phyloP scores from a whole-genome alignment of 805 yeast genomes.

The Teunomyces gatunensis region DNA sequence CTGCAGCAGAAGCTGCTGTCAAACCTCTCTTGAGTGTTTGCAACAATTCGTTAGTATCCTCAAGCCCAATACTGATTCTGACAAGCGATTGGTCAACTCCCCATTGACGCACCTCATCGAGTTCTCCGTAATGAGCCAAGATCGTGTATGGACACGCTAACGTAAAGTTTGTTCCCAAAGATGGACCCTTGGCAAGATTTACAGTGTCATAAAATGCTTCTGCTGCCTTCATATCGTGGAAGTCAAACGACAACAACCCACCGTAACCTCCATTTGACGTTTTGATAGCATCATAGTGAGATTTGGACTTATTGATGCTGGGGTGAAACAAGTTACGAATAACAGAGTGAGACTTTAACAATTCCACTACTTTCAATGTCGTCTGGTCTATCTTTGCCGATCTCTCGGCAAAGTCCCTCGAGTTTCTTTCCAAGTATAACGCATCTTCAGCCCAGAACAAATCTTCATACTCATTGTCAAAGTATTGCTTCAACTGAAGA shows the following conservation, averaged over 20 bases:
- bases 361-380: constrained; percentile 51
- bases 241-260: constrained; percentile 74
- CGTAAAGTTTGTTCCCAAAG: constrained; percentile 86
- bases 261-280: constrained; percentile 84
- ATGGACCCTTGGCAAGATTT: constrained; percentile 80
- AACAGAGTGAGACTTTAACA: constrained; percentile 49
- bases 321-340: constrained; percentile 76
- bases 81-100: constrained; percentile 79
- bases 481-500: constrained; percentile 46
- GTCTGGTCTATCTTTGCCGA: constrained; percentile 55
- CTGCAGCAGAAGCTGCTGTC: constrained; percentile 38
- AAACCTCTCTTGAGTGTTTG: constrained; percentile 52
- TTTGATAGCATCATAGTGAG: constrained; percentile 69
- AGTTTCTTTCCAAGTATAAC: constrained; percentile 84
- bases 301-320: constrained; percentile 47
- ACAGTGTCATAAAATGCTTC: constrained; percentile 70
- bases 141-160: constrained; percentile 88
- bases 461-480: constrained; percentile 61
- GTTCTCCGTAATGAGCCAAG: constrained; percentile 78
- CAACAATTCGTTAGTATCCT: constrained; percentile 59
- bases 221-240: constrained; percentile 63
- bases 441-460: constrained; percentile 93
- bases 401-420: constrained; percentile 79
- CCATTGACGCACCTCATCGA: constrained; percentile 76
- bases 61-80: constrained; percentile 83